Conservation (phyloP, 352 stramenopile genomes). For the Elongisporangium senticosum region DNA sequence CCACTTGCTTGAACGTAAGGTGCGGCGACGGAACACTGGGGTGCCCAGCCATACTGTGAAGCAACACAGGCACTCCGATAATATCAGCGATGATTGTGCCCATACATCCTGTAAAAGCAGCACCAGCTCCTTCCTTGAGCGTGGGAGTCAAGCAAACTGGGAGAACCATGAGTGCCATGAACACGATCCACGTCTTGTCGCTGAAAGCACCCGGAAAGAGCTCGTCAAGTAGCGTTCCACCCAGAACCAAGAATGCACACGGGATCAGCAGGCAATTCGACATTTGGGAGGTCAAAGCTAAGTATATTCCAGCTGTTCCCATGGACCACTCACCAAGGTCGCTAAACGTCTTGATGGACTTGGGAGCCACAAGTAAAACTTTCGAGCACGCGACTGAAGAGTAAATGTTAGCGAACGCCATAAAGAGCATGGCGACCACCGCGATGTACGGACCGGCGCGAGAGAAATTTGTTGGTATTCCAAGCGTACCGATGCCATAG, state of each 20-base stretch:
- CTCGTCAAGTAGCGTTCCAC: conserved; percentile 28
- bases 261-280: conserved; percentile 33
- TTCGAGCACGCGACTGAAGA: conserved; percentile 50
- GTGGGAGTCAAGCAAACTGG: conserved; percentile 50
- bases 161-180: conserved; percentile 40
- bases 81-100: conserved; percentile 38
- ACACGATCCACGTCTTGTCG: conserved; percentile 41
- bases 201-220: conserved; percentile 40
- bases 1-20: conserved; percentile 32
- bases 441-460: conserved; percentile 37
- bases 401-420: conserved; percentile 58
- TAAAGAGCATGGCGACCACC: conserved; percentile 44
- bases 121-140: conserved; percentile 40
- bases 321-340: conserved; percentile 53
- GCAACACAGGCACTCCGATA: conserved; percentile 22
- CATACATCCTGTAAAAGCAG: conserved; percentile 38
- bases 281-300: conserved; percentile 28
- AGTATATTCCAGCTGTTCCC: no score
- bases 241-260: conserved; percentile 44
- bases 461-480: conserved; percentile 55
- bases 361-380: conserved; percentile 47
- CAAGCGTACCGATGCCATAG: conserved; percentile 59
- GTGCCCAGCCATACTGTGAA: conserved; percentile 29
- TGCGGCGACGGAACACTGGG: conserved; percentile 23
- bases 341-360: conserved; percentile 51